Evolutionary conservation across 345 rosid genomes (phyloP), one percentile per base, ranked within the genome.

Genomic region (Ceriops zippeliana): DNA sequence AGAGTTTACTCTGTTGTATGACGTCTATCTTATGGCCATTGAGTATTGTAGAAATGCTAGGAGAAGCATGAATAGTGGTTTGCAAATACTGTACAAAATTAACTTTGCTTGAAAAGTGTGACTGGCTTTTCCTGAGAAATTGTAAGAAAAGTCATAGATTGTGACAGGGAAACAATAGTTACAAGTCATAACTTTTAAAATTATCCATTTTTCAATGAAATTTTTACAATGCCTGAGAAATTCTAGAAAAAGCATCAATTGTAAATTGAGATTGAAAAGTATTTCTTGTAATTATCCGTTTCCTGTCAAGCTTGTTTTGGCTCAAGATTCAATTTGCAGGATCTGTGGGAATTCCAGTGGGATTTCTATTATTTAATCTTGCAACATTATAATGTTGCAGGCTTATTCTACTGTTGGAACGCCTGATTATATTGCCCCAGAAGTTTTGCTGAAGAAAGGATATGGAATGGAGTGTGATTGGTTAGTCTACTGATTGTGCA

Each of bases 381-480:
- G 72, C 11, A 19, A 62, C 49, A 71, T 47, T 64, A 28, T 61
- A 52, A 65, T 73, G 42, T 71, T 80, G 57, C 63, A 54, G 76
- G 72, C 70, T 51, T 71, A 73, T 65, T 74, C 74, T 8, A 68
- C 70, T 63, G 61, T 77, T 59, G 80, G 80, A 63, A 77, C 80
- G 2, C 80, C 80, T 17, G 80, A 77, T 49, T 77, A 77, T 22
- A 77, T 77, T 63, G 80, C 80, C 17, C 80, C 80, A 2, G 80
- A 77, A 65, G 80, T 77, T 58, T 68, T 77, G 65, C 63, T 77
- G 70, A 77, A 77, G 76, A 72, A 77, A 72, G 80, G 80, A 68
- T 77, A 77, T 34, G 80, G 80, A 68, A 77, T 77, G 80, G 80
- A 77, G 68, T 77, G 80, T 58, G 80, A 77, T 64, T 77, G 80